phyloP scores from a whole-genome alignment of 1,284 basidiomycete species.

The Trichosporon faecale region DNA sequence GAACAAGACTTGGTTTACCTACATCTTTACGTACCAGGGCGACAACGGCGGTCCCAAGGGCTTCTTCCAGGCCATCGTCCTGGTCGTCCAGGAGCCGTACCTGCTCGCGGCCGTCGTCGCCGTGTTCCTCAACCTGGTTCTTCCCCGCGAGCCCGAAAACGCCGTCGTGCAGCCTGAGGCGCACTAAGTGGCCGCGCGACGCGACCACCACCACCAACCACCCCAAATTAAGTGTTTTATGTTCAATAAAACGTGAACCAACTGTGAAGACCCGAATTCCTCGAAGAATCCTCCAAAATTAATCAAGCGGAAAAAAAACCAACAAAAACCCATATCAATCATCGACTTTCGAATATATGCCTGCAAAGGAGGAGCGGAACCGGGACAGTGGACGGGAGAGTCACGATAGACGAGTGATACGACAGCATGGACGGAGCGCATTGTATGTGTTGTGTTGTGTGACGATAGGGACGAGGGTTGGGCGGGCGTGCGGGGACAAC shows the following conservation, averaged over 20 bases:
- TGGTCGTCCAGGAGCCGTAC: constrained; percentile 67
- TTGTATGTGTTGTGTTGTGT: constrained; percentile 2
- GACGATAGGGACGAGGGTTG: not conserved
- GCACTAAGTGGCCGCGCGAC: not conserved
- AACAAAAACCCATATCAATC: not conserved
- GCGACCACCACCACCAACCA: not conserved
- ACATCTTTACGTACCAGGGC: constrained; percentile 49
- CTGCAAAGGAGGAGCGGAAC: constrained; percentile 5
- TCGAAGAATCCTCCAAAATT: not conserved
- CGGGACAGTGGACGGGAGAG: constrained; percentile 1
- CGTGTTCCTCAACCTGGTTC: constrained; percentile 32
- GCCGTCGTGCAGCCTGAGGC: not conserved
- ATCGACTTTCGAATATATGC: not conserved
- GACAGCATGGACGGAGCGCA: not conserved
- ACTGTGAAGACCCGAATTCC: not conserved
- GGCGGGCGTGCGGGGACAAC: not conserved
- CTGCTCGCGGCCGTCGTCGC: constrained; percentile 39
- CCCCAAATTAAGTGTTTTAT: not conserved
- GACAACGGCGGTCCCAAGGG: constrained; percentile 66
- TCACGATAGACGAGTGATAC: constrained; percentile 2
- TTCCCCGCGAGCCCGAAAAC: constrained; percentile 28
- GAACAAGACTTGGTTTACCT: constrained; percentile 46
- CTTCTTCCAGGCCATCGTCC: constrained; percentile 71
- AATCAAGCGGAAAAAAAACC: too few relatives aligned
- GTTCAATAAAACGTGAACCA: constrained; percentile 1